Base-by-base conservation (phyloP, 164 flowering plant genomes). In the Vitis riparia region DNA sequence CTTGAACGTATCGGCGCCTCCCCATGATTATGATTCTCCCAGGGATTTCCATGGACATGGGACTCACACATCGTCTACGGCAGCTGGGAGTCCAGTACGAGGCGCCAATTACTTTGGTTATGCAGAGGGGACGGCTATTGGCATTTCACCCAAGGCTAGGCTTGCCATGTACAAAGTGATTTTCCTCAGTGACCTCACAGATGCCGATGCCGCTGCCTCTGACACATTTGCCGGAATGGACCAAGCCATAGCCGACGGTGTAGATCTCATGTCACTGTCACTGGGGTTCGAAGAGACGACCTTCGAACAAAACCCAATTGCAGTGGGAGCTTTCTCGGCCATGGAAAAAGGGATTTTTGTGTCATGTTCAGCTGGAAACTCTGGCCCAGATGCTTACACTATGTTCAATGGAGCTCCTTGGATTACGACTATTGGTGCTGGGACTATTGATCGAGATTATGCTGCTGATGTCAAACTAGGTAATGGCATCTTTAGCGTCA, bases 81-180 rank as follows among this genome's bases (percentile, higher is more conserved):
- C 80, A 0, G 79, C 75, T 0, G 88, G 86, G 10, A 71, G 58
- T 37, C 57, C 2, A 1, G 81, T 80, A 3, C 59, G 1, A 0
- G 44, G 51, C 3, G 82, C 68, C 0, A 55, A 62, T 17, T 73
- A 75, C 63, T 85, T 77, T 49, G 86, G 88, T 0, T 82, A 82
- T 52, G 84, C 88, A 0, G 60, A 68, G 60, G 88, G 88, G 1
- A 73, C 75, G 9, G 83, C 86, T 9, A 55, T 5, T 2, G 88
- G 88, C 9, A 15, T 82, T 0, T 83, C 85, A 1, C 82, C 80
- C 6, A 17, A 13, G 30, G 83, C 88, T 0, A 37, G 80, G 55
- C 44, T 85, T 0, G 86, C 88, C 19, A 80, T 85, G 81, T 85
- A 85, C 80, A 84, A 85, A 58, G 80, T 70, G 9, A 0, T 78